phyloP scores from a whole-genome alignment of 2,329 filamentous ascomycete genomes.

The Pseudogymnoascus sp. region DNA sequence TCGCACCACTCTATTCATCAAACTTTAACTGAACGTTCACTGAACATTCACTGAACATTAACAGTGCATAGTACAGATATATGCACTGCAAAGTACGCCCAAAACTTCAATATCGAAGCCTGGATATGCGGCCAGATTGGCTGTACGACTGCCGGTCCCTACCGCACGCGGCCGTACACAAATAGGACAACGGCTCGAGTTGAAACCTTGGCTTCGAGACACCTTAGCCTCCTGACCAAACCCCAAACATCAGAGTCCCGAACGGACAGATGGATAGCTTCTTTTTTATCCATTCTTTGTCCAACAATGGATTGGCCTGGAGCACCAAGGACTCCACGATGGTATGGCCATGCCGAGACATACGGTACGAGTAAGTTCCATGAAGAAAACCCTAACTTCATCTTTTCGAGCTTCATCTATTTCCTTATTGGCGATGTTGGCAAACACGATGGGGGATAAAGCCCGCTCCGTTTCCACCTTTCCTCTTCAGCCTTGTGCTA shows the following conservation, averaged over 20 bases:
- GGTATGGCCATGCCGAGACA: not conserved
- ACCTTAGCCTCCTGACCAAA: not conserved
- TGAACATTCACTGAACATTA: not conserved
- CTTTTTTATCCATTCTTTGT: not conserved
- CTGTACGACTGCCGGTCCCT: not conserved
- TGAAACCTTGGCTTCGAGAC: conserved; percentile 4
- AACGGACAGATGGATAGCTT: not conserved
- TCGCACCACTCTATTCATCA: not conserved
- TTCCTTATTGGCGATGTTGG: not conserved
- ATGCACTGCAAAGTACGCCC: not conserved
- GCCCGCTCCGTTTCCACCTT: conserved; percentile 2
- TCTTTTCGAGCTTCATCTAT: conserved; percentile 2
- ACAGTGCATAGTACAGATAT: not conserved
- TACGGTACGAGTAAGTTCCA: not conserved
- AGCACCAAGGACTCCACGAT: not conserved
- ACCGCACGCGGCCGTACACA: not conserved
- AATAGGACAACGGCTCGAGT: not conserved
- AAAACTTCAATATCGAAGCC: not conserved
- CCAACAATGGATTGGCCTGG: not conserved
- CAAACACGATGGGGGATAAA: not conserved
- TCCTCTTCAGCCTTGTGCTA: conserved; percentile 1
- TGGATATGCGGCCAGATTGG: not conserved
- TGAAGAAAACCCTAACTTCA: not conserved
- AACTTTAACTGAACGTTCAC: conserved; percentile 1
- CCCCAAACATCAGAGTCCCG: not conserved